Evolutionary conservation across 108 stramenopile genomes (phyloP), one percentile per base, ranked within the genome.

Genomic region (Nitzschia putrida): DNA sequence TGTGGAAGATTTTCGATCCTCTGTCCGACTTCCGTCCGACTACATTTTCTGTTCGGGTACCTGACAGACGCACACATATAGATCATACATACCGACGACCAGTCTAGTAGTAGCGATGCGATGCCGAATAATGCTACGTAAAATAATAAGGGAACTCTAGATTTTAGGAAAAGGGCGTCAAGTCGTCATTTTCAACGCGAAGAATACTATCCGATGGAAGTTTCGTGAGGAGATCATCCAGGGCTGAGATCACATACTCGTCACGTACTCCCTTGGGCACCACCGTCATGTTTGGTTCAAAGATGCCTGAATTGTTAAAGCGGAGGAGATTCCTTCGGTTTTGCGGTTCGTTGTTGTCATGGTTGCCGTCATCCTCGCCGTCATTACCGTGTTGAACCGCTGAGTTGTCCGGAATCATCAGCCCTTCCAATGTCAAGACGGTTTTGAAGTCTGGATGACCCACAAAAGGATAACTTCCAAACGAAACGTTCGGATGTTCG

Each of bases 391-490:
- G 59, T 7, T 13, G 14, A 10, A 6, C 22, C 29, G 40, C 44
- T 69, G 42, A 37, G 41, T 41, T 63, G 24, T 69, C 60, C 10
- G 61, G 60, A 4, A 76, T 45, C 61, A 86, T 61, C 40, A 76
- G 60, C 14, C 88, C 90, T 67, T 94, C 93, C 58, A 94, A 55
- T 12, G 93, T 94, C 22, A 94, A 70, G 9, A 94, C 90, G 0
- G 93, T 94, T 66, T 90, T 91, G 68, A 72, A 80, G 12, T 85
- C 87, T 34, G 90, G 83, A 60, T 94, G 87, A 56, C 82, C 76
- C 3, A 90, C 83, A 61, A 89, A 87, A 9, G 92, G 92, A 65
- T 94, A 94, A 52, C 86, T 87, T 43, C 92, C 92, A 76, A 94
- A 87, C 24, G 61, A 74, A 2, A 94, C 92, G 42, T 79, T 68